Evolutionary conservation across 164 flowering plant genomes (phyloP).

Genomic region (Macadamia tetraphylla): DNA sequence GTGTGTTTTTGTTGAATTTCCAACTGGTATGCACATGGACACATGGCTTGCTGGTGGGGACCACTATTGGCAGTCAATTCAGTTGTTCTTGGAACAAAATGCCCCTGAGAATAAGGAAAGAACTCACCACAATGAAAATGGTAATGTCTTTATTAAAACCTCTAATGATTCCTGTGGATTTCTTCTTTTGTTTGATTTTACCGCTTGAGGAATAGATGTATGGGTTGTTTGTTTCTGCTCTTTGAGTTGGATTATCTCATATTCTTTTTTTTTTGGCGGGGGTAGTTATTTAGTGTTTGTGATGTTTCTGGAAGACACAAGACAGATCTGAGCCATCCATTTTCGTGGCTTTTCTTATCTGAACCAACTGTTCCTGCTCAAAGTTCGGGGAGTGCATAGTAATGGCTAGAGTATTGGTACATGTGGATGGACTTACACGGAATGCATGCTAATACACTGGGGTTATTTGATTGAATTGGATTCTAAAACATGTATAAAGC

Average conservation of each 20-base stretch:
- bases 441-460: not conserved
- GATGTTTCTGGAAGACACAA: no score
- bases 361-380: no score
- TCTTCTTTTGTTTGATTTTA: not conserved
- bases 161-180: not conserved
- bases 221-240: not conserved
- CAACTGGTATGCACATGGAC: slow-evolving; percentile 98
- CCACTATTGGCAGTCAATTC: slow-evolving; percentile 77
- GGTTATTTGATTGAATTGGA: not conserved
- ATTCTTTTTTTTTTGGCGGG: no score
- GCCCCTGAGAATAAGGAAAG: slow-evolving; percentile 40
- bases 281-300: no score
- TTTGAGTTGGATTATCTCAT: not conserved
- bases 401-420: no score
- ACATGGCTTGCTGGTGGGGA: slow-evolving; percentile 97
- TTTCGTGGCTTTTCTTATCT: no score
- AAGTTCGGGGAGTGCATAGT: no score
- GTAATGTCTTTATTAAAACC: slow-evolving; percentile 15
- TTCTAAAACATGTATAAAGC: no score
- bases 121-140: slow-evolving; percentile 24
- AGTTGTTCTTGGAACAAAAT: slow-evolving; percentile 54
- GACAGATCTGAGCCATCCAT: no score
- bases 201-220: no score
- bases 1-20: slow-evolving; percentile 77
- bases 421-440: no score